phyloP scores from a whole-genome alignment of 1,284 basidiomycete genomes.

The Somion occarium region DNA sequence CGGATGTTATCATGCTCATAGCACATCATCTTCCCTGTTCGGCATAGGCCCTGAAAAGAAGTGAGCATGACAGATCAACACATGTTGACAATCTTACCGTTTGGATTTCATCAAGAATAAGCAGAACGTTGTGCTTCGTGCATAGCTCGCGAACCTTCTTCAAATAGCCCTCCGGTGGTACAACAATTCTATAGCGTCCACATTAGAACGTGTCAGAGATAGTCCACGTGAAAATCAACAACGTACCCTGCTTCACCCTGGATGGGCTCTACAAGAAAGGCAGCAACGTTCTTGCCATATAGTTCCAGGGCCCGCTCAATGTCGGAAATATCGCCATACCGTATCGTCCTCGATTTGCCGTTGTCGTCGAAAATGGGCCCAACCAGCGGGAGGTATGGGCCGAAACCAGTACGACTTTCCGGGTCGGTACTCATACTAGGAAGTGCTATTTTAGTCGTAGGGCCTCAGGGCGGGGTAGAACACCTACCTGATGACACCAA shows the following conservation, averaged over 20 bases:
- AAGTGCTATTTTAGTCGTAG: conserved; percentile 9
- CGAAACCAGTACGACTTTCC: conserved; percentile 83
- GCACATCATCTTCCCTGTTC: conserved; percentile 86
- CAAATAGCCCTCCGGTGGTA: conserved; percentile 91
- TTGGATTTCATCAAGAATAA: conserved; percentile 98
- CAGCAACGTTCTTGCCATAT: conserved; percentile 83
- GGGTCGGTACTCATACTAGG: conserved; percentile 93
- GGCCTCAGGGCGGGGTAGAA: conserved; percentile 10
- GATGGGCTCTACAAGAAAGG: conserved; percentile 95
- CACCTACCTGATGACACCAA: conserved; percentile 78
- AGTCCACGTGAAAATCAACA: neutral
- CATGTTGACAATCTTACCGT: conserved; percentile 44
- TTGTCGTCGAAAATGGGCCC: conserved; percentile 70
- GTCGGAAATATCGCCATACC: conserved; percentile 82
- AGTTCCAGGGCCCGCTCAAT: conserved; percentile 79
- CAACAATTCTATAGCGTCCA: conserved; percentile 64
- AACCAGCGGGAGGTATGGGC: conserved; percentile 85
- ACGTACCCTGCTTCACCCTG: conserved; percentile 96
- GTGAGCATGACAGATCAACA: neutral
- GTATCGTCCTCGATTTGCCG: conserved; percentile 53
- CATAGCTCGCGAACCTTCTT: conserved; percentile 76
- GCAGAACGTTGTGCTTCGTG: conserved; percentile 89
- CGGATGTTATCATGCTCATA: conserved; percentile 86
- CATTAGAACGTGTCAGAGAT: neutral
- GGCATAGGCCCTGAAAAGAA: conserved; percentile 61